Conservation (phyloP, 2,329 filamentous ascomycete genomes). For the Rhexocercosporidium sp. region DNA sequence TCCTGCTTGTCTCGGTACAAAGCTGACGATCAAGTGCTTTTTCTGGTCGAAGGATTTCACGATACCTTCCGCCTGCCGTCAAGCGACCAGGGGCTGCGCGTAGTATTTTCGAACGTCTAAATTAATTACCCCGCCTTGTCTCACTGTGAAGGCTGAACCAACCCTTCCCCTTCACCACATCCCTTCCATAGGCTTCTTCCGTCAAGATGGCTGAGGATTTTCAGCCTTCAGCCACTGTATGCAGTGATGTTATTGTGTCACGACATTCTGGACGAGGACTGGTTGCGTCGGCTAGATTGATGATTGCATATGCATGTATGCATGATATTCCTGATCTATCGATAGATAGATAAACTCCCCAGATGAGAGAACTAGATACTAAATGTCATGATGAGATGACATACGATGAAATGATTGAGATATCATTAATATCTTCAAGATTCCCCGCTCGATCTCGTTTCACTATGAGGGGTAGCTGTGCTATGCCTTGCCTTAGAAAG, state of each 20-base stretch:
- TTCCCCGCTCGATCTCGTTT: slow-evolving; percentile 1
- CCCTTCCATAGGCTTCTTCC: not conserved
- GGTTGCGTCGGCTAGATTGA: slow-evolving; percentile 5
- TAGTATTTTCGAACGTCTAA: no score
- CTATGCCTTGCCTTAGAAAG: not conserved
- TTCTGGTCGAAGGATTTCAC: not conserved
- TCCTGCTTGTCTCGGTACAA: not conserved
- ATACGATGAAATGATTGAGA: no score
- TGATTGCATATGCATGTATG: not conserved
- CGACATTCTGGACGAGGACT: not conserved
- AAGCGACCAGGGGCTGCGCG: not conserved
- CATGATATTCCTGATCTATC: not conserved
- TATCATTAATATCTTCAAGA: not conserved
- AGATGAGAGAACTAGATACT: not conserved
- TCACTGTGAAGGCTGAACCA: not conserved
- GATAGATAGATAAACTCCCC: not conserved
- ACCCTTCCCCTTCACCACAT: not conserved
- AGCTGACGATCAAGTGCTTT: not conserved
- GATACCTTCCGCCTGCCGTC: not conserved
- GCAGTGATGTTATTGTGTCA: slow-evolving; percentile 5
- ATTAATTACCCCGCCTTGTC: not conserved
- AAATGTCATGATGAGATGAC: not conserved
- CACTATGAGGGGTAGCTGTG: not conserved
- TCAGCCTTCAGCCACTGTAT: not conserved
- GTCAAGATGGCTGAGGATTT: not conserved